Evolutionary conservation across 805 yeast genomes (phyloP).

Genomic region (Limtongia smithiae): DNA sequence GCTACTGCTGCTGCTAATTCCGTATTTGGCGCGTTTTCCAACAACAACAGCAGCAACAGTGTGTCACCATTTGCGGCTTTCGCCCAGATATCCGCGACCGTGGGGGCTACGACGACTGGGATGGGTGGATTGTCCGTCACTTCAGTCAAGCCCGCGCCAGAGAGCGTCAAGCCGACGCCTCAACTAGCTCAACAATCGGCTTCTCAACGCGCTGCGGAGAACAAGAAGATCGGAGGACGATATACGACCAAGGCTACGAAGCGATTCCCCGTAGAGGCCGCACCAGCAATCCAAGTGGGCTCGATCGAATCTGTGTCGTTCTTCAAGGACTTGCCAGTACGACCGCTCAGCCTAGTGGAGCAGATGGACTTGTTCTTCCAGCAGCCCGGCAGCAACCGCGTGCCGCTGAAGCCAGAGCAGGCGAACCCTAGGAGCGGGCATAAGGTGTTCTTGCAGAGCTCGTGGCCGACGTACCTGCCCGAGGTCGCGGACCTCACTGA

Average conservation of each 20-base stretch:
- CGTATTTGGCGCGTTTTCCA: too few species aligned
- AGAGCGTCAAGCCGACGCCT: too few species aligned
- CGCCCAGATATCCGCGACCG: too few species aligned
- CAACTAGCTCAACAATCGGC: not conserved
- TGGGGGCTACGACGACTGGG: too few species aligned
- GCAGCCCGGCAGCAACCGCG: not conserved
- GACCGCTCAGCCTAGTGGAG: constrained; percentile 18
- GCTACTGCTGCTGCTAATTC: not conserved
- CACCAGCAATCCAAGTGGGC: too few species aligned
- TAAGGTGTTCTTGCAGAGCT: constrained; percentile 2
- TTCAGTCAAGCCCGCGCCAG: too few species aligned
- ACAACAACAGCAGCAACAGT: not conserved
- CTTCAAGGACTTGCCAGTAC: constrained; percentile 13
- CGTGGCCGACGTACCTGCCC: constrained; percentile 13
- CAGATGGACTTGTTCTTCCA: constrained; percentile 4
- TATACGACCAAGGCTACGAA: constrained; percentile 7
- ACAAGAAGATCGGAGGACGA: not conserved
- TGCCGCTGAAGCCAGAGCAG: not conserved
- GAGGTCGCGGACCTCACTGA: constrained; percentile 11
- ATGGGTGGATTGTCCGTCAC: too few species aligned
- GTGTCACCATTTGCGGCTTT: too few species aligned
- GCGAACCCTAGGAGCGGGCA: constrained; percentile 7
- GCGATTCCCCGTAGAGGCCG: constrained; percentile 10
- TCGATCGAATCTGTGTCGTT: too few species aligned
- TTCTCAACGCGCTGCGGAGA: too few species aligned